phyloP scores from a whole-genome alignment of 257 asterid species.

The Primulina tabacum region DNA sequence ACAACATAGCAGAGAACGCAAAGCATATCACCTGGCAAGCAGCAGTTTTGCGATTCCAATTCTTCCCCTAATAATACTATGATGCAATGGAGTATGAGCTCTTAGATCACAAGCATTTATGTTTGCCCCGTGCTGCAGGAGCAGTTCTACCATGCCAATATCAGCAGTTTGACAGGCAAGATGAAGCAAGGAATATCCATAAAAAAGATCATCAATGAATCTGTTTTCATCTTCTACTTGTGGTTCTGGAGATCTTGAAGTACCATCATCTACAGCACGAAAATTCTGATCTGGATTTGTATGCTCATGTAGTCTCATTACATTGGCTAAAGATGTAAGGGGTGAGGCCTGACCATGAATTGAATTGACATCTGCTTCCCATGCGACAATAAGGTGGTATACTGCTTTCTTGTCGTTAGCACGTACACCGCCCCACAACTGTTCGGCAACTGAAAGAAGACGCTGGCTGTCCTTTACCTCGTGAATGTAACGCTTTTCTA shows the following conservation, averaged over 20 bases:
- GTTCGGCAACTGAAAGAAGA: conserved; percentile 63
- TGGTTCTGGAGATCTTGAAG: conserved; percentile 36
- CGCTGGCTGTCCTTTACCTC: conserved; percentile 46
- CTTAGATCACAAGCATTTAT: conserved; percentile 54
- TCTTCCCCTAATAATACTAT: conserved; percentile 68
- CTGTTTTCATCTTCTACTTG: conserved; percentile 38
- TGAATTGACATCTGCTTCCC: conserved; percentile 67
- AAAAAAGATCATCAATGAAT: conserved; percentile 37
- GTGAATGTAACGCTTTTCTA: conserved; percentile 65
- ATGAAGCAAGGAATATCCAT: conserved; percentile 83
- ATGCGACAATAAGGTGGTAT: conserved; percentile 70
- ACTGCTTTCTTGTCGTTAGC: conserved; percentile 72
- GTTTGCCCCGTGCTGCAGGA: conserved; percentile 78
- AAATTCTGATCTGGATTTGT: conserved; percentile 32
- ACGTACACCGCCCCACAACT: conserved; percentile 77
- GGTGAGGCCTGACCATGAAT: conserved; percentile 52
- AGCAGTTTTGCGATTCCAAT: conserved; percentile 57
- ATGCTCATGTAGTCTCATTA: conserved; percentile 36
- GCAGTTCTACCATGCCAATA: conserved; percentile 86
- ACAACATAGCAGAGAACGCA: too few species aligned
- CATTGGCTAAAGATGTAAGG: conserved; percentile 34
- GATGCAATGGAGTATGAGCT: conserved; percentile 85
- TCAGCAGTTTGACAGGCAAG: conserved; percentile 91
- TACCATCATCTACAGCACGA: conserved; percentile 35
- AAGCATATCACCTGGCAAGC: conserved; percentile 54